Evolutionary conservation across 2,329 filamentous ascomycete species (phyloP).

Genomic region (Fusarium illudens): DNA sequence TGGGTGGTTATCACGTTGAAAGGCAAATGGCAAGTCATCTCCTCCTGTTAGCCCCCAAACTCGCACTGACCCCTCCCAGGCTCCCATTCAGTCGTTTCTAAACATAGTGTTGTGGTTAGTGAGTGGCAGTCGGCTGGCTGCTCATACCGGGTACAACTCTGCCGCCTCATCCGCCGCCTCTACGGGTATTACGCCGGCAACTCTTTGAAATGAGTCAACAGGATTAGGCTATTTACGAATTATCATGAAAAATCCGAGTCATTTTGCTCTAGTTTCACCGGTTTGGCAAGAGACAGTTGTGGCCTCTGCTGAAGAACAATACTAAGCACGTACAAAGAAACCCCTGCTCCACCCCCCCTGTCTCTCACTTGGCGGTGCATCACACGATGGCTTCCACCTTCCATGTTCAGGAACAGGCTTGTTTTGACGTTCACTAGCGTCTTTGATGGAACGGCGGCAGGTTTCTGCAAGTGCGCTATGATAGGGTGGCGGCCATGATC

Average conservation of each 20-base stretch:
- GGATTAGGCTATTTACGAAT: background rate
- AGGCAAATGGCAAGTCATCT: constrained; percentile 77
- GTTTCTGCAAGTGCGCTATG: constrained; percentile 9
- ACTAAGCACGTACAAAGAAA: constrained; percentile 40
- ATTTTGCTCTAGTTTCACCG: background rate
- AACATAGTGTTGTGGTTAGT: constrained; percentile 5
- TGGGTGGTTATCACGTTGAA: constrained; percentile 88
- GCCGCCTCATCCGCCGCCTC: background rate
- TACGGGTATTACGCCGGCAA: background rate
- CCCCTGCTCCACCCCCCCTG: constrained; percentile 8
- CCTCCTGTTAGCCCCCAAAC: background rate
- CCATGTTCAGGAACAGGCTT: background rate
- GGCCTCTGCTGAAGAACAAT: constrained; percentile 44
- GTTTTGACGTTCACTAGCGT: background rate
- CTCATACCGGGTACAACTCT: background rate
- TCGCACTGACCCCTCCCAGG: constrained; percentile 33
- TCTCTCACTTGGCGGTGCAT: background rate
- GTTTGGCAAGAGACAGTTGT: constrained; percentile 1
- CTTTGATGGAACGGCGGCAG: background rate
- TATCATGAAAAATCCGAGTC: background rate
- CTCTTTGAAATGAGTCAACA: background rate
- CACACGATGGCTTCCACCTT: constrained; percentile 7
- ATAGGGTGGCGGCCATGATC: constrained; percentile 13
- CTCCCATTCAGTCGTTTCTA: constrained; percentile 48
- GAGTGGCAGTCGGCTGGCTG: background rate